Evolutionary conservation across 768 basidiomycete species (phyloP), one percentile per base, ranked within the genome.

Genomic region (Boletus vinaceobasis): DNA sequence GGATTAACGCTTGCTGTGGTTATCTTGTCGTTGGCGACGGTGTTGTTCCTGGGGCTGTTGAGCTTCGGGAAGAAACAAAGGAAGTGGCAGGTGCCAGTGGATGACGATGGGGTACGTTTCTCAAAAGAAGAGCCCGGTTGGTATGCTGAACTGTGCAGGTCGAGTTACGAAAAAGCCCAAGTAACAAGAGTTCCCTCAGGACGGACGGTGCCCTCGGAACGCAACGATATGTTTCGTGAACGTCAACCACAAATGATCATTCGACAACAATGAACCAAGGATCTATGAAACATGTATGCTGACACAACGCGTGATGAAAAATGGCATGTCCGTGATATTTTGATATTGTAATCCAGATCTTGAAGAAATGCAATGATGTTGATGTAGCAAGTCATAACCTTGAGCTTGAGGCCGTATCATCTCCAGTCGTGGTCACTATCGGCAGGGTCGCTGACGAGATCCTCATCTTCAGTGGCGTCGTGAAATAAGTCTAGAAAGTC

Each of bases 401-500:
- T 23, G 31, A 36, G 42, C 6, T 47, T 23, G 31, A 36, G 42
- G 50, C 32, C 43, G 21, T 51, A 50, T 69, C 55, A 75, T 58
- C 70, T 66, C 73, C 74, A 73, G 32, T 70, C 58, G 35, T 63
- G 60, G 23, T 71, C 72, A 33, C 55, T 60, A 43, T 69, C 73
- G 15, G 62, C 67, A 11, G 67, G 67, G 43, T 71, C 67, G 26
- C 39, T 55, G 49, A 71, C 43, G 21, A 74, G 51, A 26, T 79
- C 79, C 2, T 81, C 80, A 32, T 73, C 67, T 40, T 84, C 82
- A 3, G 79, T 80, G 52, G 70, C 55, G 53, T 85, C 82, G 53
- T 84, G 79, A 58, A 82, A 86, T 37, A 77, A 78, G 56, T 86
- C 86, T 85, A 56, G n/a, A 49, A 36, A 45, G 40, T 38, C 23